Percentiles rank a stretch among this genome's conserved stretches.
Evolutionary conservation across 2,329 filamentous ascomycete species (phyloP).

Genomic region (Fusarium newnesense): DNA sequence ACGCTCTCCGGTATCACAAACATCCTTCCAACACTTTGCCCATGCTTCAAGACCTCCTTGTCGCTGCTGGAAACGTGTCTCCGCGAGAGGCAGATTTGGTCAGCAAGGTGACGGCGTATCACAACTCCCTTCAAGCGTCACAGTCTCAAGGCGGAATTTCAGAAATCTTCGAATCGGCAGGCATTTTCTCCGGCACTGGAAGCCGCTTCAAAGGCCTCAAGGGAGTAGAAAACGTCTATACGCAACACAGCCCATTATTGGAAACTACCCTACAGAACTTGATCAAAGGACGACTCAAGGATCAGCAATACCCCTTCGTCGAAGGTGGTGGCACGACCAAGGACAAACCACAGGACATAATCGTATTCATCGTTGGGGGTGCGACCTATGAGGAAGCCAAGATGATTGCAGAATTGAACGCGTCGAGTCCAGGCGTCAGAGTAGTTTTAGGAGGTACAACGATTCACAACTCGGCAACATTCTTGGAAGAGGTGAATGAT

Average conservation of each 20-base stretch:
- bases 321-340: constrained; percentile 87
- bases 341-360: constrained; percentile 96
- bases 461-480: constrained; percentile 87
- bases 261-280: constrained; percentile 91
- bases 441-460: constrained; percentile 90
- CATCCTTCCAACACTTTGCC: constrained; percentile 85
- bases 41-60: constrained; percentile 86
- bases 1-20: constrained; percentile 91
- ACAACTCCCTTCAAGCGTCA: constrained; percentile 84
- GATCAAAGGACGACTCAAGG: constrained; percentile 88
- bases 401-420: constrained; percentile 94
- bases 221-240: constrained; percentile 98
- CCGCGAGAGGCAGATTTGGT: constrained; percentile 81
- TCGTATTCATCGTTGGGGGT: constrained; percentile 94
- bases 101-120: constrained; percentile 83
- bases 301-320: constrained; percentile 92
- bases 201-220: constrained; percentile 94
- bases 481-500: constrained; percentile 92
- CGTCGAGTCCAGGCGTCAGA: constrained; percentile 85
- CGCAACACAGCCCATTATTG: constrained; percentile 90
- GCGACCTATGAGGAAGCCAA: constrained; percentile 97
- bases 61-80: constrained; percentile 83
- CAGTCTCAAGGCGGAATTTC: constrained; percentile 82
- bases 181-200: constrained; percentile 89
- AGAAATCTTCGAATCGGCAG: constrained; percentile 90